Conservation (phyloP, 2,329 filamentous ascomycete species). For the Spiromastix sp. region DNA sequence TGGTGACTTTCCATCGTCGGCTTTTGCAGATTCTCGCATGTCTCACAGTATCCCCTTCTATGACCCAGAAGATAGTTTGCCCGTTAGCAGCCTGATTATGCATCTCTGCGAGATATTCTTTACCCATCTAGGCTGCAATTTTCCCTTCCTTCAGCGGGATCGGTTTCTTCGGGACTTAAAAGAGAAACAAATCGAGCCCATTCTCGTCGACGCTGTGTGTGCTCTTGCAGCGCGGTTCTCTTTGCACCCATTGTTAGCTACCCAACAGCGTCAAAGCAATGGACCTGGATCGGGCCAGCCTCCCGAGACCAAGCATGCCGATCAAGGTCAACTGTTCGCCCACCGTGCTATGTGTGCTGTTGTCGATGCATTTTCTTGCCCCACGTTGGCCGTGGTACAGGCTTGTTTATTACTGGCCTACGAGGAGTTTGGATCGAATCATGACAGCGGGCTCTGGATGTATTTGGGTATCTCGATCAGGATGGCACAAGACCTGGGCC, state of each 20-base stretch:
- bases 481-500: slow-evolving; percentile 67
- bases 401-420: slow-evolving; percentile 77
- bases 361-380: slow-evolving; percentile 72
- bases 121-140: slow-evolving; percentile 70
- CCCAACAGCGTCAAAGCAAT: slow-evolving; percentile 42
- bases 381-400: slow-evolving; percentile 73
- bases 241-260: slow-evolving; percentile 42
- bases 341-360: slow-evolving; percentile 74
- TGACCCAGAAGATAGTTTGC: slow-evolving; percentile 58
- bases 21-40: slow-evolving; percentile 17
- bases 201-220: slow-evolving; percentile 78
- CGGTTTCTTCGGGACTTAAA: slow-evolving; percentile 65
- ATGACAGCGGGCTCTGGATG: slow-evolving; percentile 89
- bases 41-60: slow-evolving; percentile 55
- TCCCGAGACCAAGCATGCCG: slow-evolving; percentile 39
- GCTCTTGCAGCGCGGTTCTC: slow-evolving; percentile 75
- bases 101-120: slow-evolving; percentile 76
- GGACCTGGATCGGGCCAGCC: slow-evolving; percentile 23
- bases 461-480: slow-evolving; percentile 80
- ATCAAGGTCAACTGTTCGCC: slow-evolving; percentile 68
- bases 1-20: slow-evolving; percentile 11
- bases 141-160: slow-evolving; percentile 65
- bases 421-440: slow-evolving; percentile 77
- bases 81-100: slow-evolving; percentile 64
- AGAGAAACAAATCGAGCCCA: slow-evolving; percentile 72